These are phyloP conservation scores for Pichia kudriavzevii DNA, from an alignment of 1,139 yeast genomes.

Conservation along the genomic window DNA sequence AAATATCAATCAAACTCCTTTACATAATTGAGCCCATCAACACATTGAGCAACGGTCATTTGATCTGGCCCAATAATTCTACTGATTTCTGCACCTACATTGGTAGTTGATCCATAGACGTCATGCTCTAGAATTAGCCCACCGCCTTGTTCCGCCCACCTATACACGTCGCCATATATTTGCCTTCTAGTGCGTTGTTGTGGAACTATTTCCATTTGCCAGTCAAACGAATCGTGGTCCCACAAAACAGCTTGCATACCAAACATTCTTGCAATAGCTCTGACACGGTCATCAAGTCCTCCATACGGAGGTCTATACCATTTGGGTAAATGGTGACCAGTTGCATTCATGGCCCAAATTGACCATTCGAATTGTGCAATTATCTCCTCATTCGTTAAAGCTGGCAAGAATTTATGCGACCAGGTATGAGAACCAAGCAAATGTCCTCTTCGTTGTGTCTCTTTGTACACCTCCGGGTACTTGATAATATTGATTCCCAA, in stretches of 20 bases:
- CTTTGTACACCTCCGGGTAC: conserved; percentile 64
- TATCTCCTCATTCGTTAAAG: conserved; percentile 66
- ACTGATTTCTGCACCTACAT: conserved; percentile 54
- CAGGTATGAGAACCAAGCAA: conserved; percentile 86
- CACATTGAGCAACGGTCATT: conserved; percentile 79
- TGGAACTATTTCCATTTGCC: conserved; percentile 54
- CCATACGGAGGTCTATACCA: conserved; percentile 98
- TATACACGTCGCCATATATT: conserved; percentile 46
- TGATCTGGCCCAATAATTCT: conserved; percentile 49
- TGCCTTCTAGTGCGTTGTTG: conserved; percentile 38
- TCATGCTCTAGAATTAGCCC: conserved; percentile 87
- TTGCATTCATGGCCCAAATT: conserved; percentile 97
- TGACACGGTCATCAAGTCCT: conserved; percentile 78
- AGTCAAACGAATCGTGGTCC: conserved; percentile 89
- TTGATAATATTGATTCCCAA: conserved; percentile 74
- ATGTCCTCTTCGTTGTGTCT: conserved; percentile 57
- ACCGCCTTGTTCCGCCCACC: conserved; percentile 39
- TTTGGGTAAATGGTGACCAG: conserved; percentile 79
- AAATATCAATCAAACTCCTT: conserved; percentile 20
- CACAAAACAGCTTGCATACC: conserved; percentile 85
- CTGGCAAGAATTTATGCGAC: conserved; percentile 83
- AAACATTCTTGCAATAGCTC: conserved; percentile 73
- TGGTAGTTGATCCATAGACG: conserved; percentile 57
- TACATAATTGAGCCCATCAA: conserved; percentile 44
- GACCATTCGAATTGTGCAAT: conserved; percentile 93